These are phyloP conservation scores for Hawksworthiomyces lignivorus DNA, from an alignment of 2,329 filamentous ascomycete genomes.

Conservation along the genomic window DNA sequence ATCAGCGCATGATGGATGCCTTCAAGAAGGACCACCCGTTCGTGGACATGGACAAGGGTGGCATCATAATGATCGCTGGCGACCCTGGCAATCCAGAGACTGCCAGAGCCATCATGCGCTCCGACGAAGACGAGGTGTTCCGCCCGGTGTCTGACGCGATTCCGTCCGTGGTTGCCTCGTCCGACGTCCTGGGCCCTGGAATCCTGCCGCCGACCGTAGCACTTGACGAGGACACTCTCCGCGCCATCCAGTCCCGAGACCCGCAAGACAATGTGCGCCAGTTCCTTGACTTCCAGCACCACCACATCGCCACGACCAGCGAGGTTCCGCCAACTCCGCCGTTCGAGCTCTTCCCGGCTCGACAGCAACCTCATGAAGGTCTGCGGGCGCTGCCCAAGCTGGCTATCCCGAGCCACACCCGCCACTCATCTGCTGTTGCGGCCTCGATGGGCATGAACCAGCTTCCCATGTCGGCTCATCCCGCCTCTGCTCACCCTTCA, in stretches of 20 bases:
- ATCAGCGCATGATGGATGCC: conserved; percentile 67
- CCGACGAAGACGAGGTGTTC: conserved; percentile 38
- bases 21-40: conserved; percentile 71
- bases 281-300: conserved; percentile 80
- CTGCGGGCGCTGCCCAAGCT: conserved; percentile 56
- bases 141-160: conserved; percentile 68
- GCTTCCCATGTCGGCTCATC: conserved; percentile 18
- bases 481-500: conserved; percentile 13
- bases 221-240: conserved; percentile 67
- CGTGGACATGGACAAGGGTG: conserved; percentile 48
- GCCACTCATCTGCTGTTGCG: conserved; percentile 12
- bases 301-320: conserved; percentile 30
- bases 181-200: conserved; percentile 74
- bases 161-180: conserved; percentile 83
- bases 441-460: background rate
- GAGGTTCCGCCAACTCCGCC: conserved; percentile 64
- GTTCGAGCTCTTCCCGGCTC: conserved; percentile 52
- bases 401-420: conserved; percentile 41
- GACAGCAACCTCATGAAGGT: conserved; percentile 38
- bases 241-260: conserved; percentile 62
- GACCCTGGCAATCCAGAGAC: conserved; percentile 71
- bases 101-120: conserved; percentile 44
- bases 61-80: conserved; percentile 68
- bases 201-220: conserved; percentile 45
- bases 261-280: conserved; percentile 90